These are phyloP conservation scores for Artomyces pyxidatus DNA, from an alignment of 768 basidiomycete genomes.

Conservation along the genomic window DNA sequence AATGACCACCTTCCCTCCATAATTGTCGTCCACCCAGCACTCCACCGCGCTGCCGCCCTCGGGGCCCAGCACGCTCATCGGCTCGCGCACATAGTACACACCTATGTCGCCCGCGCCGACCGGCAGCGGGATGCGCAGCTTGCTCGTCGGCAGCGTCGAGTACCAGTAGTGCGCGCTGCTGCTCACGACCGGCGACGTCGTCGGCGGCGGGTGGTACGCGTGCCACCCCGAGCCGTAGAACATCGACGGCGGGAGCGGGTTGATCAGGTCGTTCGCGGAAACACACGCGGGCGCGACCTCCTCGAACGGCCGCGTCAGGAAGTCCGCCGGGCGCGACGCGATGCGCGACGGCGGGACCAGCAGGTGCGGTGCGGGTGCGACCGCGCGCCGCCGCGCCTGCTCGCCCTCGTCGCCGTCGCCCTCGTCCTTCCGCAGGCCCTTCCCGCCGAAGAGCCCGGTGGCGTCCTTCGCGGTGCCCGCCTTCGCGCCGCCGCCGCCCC, in stretches of 20 bases:
- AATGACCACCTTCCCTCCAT: constrained; percentile 63
- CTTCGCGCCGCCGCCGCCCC: constrained; percentile 11
- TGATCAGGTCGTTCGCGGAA: constrained; percentile 95
- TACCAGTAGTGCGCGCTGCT: constrained; percentile 85
- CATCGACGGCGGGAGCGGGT: constrained; percentile 88
- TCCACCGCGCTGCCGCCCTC: constrained; percentile 59
- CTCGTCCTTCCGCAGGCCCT: constrained; percentile 66
- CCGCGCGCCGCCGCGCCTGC: constrained; percentile 10
- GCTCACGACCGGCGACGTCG: constrained; percentile 38
- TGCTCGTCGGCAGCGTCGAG: constrained; percentile 76
- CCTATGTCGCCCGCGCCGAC: constrained; percentile 89
- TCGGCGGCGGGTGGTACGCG: constrained; percentile 53
- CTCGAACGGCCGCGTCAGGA: constrained; percentile 45
- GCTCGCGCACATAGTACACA: constrained; percentile 81
- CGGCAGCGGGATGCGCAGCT: constrained; percentile 75
- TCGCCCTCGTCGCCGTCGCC: constrained; percentile 11
- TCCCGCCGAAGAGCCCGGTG: constrained; percentile 75
- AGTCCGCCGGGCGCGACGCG: constrained; percentile 46
- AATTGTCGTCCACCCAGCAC: constrained; percentile 99
- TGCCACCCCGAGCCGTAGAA: constrained; percentile 95
- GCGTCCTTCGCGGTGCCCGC: constrained; percentile 33
- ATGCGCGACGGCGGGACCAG: constrained; percentile 70
- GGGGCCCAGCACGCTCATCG: constrained; percentile 40
- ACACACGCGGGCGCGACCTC: constrained; percentile 91
- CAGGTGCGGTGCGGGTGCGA: constrained; percentile 23